Evolutionary conservation across 768 basidiomycete species (phyloP).

Genomic region (Tylopilus vinaceipallidus): DNA sequence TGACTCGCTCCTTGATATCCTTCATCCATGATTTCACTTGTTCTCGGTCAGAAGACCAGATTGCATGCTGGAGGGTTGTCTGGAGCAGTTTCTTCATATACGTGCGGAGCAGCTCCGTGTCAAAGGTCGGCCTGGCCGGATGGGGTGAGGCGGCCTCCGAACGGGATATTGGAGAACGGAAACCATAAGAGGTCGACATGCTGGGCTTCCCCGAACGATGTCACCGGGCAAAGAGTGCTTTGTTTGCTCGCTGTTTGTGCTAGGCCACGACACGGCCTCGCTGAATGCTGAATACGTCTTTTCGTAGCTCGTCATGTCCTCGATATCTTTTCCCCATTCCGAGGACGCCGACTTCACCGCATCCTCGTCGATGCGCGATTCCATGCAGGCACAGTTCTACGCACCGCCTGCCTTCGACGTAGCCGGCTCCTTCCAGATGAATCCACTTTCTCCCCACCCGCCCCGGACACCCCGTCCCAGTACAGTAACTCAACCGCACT

Average conservation of each 20-base stretch:
- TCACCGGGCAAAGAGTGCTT: background rate
- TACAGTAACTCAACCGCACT: conserved; percentile 25
- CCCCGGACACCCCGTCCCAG: conserved; percentile 65
- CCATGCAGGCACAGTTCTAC: conserved; percentile 50
- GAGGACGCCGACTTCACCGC: conserved; percentile 37
- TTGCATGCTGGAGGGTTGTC: conserved; percentile 58
- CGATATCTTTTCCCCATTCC: conserved; percentile 58
- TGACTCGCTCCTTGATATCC: conserved; percentile 81
- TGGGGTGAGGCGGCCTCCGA: conserved; percentile 54
- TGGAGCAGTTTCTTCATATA: conserved; percentile 83
- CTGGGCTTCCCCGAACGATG: background rate
- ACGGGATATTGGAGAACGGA: conserved; percentile 62
- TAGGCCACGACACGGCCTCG: background rate
- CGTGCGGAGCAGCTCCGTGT: conserved; percentile 65
- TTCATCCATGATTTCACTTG: conserved; percentile 74
- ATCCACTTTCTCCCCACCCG: conserved; percentile 75
- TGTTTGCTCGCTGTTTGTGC: conserved; percentile 30
- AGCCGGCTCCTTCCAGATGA: conserved; percentile 71
- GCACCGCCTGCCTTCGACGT: conserved; percentile 54
- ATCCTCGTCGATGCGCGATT: conserved; percentile 37
- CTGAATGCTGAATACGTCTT: background rate
- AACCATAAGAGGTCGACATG: conserved; percentile 34
- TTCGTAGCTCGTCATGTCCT: conserved; percentile 49
- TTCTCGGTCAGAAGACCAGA: conserved; percentile 73
- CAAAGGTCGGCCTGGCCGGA: conserved; percentile 56